Evolutionary conservation across 202 grass and related monocot genomes (phyloP), one percentile per base, ranked within the genome.

Genomic region (Schoenoplectus triqueter): DNA sequence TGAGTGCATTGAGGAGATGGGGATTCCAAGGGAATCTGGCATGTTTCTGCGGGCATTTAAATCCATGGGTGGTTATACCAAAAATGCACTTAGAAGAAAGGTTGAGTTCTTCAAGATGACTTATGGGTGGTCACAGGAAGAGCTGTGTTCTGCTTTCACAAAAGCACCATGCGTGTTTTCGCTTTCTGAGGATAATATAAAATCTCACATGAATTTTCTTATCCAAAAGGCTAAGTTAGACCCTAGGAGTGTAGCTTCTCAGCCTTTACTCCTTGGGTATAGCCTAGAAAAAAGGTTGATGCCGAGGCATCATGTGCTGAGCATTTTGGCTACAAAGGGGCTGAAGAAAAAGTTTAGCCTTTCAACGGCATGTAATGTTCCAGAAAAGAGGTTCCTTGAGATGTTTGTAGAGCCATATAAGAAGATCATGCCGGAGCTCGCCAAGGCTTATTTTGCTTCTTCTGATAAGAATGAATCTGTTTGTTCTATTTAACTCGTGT

Each of bases 111-210:
- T 89, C 2, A 93, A 20, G 64, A 80, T 21, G 65, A 89, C 56
- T 39, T 85, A 87, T 45, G 88, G 88, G 1, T 97, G 91, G 89
- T 93, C 88, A n/a, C 54, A 92, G 66, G 88, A 93, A 62, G 91
- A 93, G 21, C 57, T 97, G 10, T 67, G 39, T 66, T 40, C 88
- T 41, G 91, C 91, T 80, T 59, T 97, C 88, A 84, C 65, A 46
- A 97, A 90, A 82, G 78, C 61, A 11, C 91, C 94, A 5, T 9
- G 42, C 21, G 84, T 97, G 72, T 52, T 93, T n/a, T 45, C 66
- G 13, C 47, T 82, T 17, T 97, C 89, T 3, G 80, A 86, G 69
- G 80, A 90, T 55, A 91, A 90, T 69, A 49, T 92, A 9, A 88
- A 85, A 40, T 82, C 69, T 47, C 88, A 84, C 56, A 86, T 85